Base-by-base conservation (phyloP, 768 basidiomycete species). In the Lentinula boryana region DNA sequence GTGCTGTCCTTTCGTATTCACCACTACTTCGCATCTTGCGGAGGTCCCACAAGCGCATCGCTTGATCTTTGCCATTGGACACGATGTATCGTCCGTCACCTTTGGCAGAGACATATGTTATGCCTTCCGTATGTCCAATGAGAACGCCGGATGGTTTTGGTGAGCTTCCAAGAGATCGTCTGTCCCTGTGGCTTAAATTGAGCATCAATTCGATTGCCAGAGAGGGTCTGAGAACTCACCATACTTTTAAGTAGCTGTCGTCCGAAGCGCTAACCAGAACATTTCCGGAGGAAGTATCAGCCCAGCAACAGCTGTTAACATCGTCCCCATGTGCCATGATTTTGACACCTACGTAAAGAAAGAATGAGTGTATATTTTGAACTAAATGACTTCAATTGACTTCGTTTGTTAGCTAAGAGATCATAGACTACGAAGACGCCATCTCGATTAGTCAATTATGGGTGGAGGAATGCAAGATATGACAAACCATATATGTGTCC, bases 251-350 rank as follows among this genome's bases (percentile, higher is more conserved):
- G 72, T 89, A 95, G 0, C 85, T 87, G 69, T 99, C 97, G 68
- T 99, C 97, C 0, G 94, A 95, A 1, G 92, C 97, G 65, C 93
- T 96, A 54, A 98, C 86, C 31, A 99, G 83, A 18, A 99, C 85
- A 70, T 99, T 98, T 10, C 94, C 94, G 12, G 93, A 95, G 2
- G 84, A 83, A 10, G 87, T 87, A 69, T 98, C 95, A 0, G 97
- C 97, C 88, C 95, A 99, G 69, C 91, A 94, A 74, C 95, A 86
- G 68, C 93, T 92, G 67, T 99, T 99, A 44, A 98, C 90, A 70
- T 99, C 97, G 69, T 93, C 88, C 1, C 74, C 70, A 68, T 99
- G 97, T 0, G 93, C 97, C n/a, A 73, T 65, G 16, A 99, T 94
- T 67, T 87, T 90, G 31, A 98, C 87, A 0, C 40, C 55, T 56